These are phyloP conservation scores for Penicillium bovifimosum DNA, from an alignment of 495 filamentous ascomycete species.

Conservation along the genomic window DNA sequence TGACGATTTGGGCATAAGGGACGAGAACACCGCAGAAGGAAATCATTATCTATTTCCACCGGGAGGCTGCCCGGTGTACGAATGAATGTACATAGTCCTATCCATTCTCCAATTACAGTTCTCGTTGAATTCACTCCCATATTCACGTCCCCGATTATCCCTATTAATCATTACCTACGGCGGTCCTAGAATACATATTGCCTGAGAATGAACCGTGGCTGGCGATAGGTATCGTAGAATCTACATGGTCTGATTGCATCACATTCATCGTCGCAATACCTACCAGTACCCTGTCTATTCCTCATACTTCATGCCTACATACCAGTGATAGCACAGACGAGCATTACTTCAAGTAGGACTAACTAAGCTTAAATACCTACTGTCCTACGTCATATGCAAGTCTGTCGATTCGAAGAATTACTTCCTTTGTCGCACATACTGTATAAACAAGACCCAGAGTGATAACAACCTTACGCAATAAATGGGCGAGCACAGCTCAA, in stretches of 20 bases:
- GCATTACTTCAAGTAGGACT: neutral
- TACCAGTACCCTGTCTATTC: no score
- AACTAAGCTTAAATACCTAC: neutral
- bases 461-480: neutral
- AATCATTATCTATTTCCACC: conserved; percentile 43
- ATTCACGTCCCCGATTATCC: no score
- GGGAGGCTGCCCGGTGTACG: no score
- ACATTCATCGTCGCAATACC: no score
- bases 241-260: no score
- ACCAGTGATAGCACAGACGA: neutral
- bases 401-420: neutral
- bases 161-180: no score
- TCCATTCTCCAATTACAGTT: no score
- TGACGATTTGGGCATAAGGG: conserved; percentile 42
- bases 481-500: conserved; percentile 16
- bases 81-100: no score
- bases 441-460: neutral
- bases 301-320: neutral
- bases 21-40: conserved; percentile 47
- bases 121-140: no score
- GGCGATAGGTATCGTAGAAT: no score
- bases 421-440: neutral
- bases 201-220: no score
- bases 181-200: no score
- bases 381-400: neutral